A percentile compares a stretch with the other conserved stretches of the same genome.
phyloP scores from a whole-genome alignment of 2,329 filamentous ascomycete species.

The Colletotrichum graminicola region DNA sequence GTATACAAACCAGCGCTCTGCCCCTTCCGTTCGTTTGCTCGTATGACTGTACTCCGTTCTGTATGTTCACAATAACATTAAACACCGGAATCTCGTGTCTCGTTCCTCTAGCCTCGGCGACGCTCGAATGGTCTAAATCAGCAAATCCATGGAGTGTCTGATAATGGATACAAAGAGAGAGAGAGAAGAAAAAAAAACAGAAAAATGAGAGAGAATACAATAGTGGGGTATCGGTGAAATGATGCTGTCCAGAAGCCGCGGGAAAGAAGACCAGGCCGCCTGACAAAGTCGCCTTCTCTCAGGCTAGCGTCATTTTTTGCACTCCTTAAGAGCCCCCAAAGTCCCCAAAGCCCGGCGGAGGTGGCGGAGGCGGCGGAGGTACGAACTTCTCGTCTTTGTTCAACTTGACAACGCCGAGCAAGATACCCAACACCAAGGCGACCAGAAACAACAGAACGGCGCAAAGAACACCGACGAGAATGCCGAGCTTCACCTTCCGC shows the following conservation, averaged over 20 bases:
- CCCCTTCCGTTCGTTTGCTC: background rate
- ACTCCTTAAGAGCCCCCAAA: background rate
- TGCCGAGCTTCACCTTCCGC: constrained; percentile 39
- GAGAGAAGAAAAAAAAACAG: background rate
- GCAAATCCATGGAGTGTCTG: background rate
- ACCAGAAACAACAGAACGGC: constrained; percentile 39
- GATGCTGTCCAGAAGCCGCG: background rate
- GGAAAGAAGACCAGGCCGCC: background rate
- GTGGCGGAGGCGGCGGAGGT: constrained; percentile 10
- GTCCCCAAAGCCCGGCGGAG: background rate
- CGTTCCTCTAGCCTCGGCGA: constrained; percentile 1
- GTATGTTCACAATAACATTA: constrained; percentile 21
- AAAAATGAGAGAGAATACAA: constrained; percentile 2
- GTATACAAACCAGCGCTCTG: background rate
- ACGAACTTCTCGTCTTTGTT: constrained; percentile 21
- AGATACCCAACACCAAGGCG: constrained; percentile 39
- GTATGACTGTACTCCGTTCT: constrained; percentile 3
- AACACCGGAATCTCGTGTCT: constrained; percentile 19
- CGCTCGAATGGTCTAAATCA: background rate
- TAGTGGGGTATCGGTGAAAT: constrained; percentile 37
- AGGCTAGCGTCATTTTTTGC: background rate
- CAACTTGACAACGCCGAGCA: constrained; percentile 37
- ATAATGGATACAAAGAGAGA: constrained; percentile 6
- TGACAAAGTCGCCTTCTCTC: background rate
- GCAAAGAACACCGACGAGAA: constrained; percentile 29